These are phyloP conservation scores for Apiotrichum gracile DNA, from an alignment of 1,284 basidiomycete species.

Conservation along the genomic window DNA sequence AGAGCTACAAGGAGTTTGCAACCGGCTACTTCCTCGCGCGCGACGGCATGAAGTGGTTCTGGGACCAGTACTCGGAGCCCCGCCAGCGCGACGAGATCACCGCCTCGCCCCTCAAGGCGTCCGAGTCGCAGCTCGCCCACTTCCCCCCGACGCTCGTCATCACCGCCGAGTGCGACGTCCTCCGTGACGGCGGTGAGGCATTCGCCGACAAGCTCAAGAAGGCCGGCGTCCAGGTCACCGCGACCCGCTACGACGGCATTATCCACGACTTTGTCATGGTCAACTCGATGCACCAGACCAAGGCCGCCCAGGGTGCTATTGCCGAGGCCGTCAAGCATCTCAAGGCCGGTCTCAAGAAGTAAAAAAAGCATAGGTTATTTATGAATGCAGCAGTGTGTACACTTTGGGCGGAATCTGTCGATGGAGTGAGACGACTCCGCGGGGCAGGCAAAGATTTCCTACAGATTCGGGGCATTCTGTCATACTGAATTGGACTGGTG, in stretches of 20 bases:
- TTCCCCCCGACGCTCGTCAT: slow-evolving; percentile 16
- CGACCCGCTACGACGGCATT: slow-evolving; percentile 8
- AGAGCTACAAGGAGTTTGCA: slow-evolving; percentile 12
- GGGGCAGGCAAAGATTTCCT: too few relatives aligned
- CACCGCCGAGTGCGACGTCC: slow-evolving; percentile 14
- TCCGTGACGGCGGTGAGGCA: slow-evolving; percentile 14
- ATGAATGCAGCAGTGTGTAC: too few relatives aligned
- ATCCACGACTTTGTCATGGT: slow-evolving; percentile 19
- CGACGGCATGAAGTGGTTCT: slow-evolving; percentile 20
- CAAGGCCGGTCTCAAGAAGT: background rate
- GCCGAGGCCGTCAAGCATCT: slow-evolving; percentile 2
- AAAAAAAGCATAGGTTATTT: too few relatives aligned
- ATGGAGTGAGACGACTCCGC: too few relatives aligned
- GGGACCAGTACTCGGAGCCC: slow-evolving; percentile 13
- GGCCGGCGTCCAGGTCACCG: slow-evolving; percentile 9
- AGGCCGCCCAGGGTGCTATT: slow-evolving; percentile 3
- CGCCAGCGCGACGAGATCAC: slow-evolving; percentile 1
- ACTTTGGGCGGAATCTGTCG: too few relatives aligned
- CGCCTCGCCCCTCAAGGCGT: slow-evolving; percentile 6
- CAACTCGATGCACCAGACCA: slow-evolving; percentile 13
- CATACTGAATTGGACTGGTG: too few relatives aligned
- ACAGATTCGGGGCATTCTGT: too few relatives aligned
- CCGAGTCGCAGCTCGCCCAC: slow-evolving; percentile 1
- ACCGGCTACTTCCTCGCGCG: slow-evolving; percentile 11
- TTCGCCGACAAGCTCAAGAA: slow-evolving; percentile 12